Percentiles rank a stretch among this genome's conserved stretches.
Evolutionary conservation across 2,329 filamentous ascomycete species (phyloP).

Genomic region (Pseudogymnoascus sp.): DNA sequence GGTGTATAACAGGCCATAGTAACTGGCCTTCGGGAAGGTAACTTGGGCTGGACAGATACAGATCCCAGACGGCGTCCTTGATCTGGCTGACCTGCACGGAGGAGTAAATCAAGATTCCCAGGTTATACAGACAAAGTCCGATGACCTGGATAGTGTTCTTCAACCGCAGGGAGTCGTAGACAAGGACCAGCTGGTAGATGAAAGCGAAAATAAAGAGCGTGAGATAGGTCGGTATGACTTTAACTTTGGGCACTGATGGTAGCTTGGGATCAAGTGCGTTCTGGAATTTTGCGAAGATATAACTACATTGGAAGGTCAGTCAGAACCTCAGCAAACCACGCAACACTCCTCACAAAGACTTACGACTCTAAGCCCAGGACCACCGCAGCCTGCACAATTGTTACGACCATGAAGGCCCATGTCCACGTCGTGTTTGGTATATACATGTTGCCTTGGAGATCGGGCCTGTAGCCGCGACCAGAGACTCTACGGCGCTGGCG

Average conservation of each 20-base stretch:
- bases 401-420: slow-evolving; percentile 70
- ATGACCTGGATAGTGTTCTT: slow-evolving; percentile 99
- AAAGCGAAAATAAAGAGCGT: slow-evolving; percentile 97
- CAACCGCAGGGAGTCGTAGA: slow-evolving; percentile 85
- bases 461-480: background rate
- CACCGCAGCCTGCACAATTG: slow-evolving; percentile 67
- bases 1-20: slow-evolving; percentile 63
- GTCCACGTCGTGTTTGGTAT: slow-evolving; percentile 81
- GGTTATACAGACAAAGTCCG: slow-evolving; percentile 84
- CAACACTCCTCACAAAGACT: slow-evolving; percentile 31
- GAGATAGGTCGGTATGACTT: slow-evolving; percentile 80
- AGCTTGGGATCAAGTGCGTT: slow-evolving; percentile 43
- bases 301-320: slow-evolving; percentile 44
- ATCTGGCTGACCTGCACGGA: slow-evolving; percentile 92
- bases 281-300: slow-evolving; percentile 85
- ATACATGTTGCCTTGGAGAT: slow-evolving; percentile 57
- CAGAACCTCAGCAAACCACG: background rate
- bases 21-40: slow-evolving; percentile 27
- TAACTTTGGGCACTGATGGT: slow-evolving; percentile 30
- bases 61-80: slow-evolving; percentile 54
- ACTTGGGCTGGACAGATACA: slow-evolving; percentile 42
- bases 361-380: slow-evolving; percentile 83
- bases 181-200: slow-evolving; percentile 79
- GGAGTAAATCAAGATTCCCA: slow-evolving; percentile 86
- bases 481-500: slow-evolving; percentile 25